Conservation (phyloP, 495 filamentous ascomycete genomes). For the Venustampulla echinocandica region DNA sequence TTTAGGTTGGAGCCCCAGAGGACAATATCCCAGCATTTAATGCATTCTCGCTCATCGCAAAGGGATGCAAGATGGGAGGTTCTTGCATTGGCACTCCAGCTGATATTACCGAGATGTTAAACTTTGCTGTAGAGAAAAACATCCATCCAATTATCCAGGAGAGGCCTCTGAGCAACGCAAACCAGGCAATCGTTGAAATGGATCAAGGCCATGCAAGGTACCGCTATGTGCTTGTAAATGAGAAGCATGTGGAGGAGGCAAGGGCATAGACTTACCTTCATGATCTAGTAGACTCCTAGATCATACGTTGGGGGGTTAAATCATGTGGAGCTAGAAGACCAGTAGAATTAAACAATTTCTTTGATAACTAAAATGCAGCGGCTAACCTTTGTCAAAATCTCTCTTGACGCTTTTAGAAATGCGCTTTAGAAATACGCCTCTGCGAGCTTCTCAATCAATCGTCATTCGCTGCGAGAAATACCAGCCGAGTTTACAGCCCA, state of each 20-base stretch:
- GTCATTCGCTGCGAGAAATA: too few relatives aligned
- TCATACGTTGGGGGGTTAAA: too few relatives aligned
- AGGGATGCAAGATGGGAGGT: slow-evolving; percentile 63
- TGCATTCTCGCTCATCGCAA: slow-evolving; percentile 61
- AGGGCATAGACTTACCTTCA: slow-evolving; percentile 7
- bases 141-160: slow-evolving; percentile 68
- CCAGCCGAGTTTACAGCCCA: too few relatives aligned
- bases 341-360: too few relatives aligned
- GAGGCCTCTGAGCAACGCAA: slow-evolving; percentile 63
- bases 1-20: slow-evolving; percentile 60
- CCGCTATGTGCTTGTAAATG: slow-evolving; percentile 65
- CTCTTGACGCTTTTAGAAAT: too few relatives aligned
- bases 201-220: slow-evolving; percentile 63
- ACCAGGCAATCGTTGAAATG: slow-evolving; percentile 60
- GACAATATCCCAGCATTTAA: slow-evolving; percentile 52
- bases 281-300: too few relatives aligned
- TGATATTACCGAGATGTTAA: slow-evolving; percentile 74
- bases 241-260: slow-evolving; percentile 24
- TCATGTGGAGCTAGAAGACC: too few relatives aligned
- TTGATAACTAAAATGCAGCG: too few relatives aligned
- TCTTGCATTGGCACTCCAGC: slow-evolving; percentile 62
- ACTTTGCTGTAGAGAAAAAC: slow-evolving; percentile 64
- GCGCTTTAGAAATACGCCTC: too few relatives aligned
- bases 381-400: too few relatives aligned
- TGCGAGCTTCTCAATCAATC: too few relatives aligned